Evolutionary conservation across 495 filamentous ascomycete genomes (phyloP).

Genomic region (Aspergillus incahuasiensis): DNA sequence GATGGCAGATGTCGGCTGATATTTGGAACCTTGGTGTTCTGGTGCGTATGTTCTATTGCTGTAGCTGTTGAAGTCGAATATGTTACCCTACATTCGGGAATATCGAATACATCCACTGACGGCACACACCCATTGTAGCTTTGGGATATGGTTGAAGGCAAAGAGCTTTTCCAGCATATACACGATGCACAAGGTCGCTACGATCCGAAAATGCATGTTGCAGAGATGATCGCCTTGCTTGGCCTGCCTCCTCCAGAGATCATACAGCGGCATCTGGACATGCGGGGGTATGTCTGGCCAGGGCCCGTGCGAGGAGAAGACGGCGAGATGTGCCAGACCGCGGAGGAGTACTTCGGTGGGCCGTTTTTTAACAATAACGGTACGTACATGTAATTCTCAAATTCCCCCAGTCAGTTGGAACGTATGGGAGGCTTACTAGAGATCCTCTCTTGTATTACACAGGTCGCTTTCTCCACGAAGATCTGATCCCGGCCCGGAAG

Average conservation of each 20-base stretch:
- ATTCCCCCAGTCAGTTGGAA: too few relatives aligned
- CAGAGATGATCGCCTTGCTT: conserved; percentile 44
- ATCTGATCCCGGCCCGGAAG: conserved; percentile 31
- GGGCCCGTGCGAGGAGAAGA: conserved; percentile 31
- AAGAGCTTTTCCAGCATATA: conserved; percentile 41
- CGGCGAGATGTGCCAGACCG: conserved; percentile 30
- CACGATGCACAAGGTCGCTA: conserved; percentile 28
- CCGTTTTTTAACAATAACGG: conserved; percentile 36
- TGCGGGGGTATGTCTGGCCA: conserved; percentile 33
- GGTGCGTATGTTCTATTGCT: conserved; percentile 28
- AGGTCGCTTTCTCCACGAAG: conserved; percentile 34
- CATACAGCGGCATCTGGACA: conserved; percentile 38
- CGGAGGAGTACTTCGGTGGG: conserved; percentile 34
- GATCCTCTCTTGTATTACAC: conserved; percentile 28
- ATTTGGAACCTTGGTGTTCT: conserved; percentile 48
- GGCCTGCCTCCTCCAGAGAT: conserved; percentile 42
- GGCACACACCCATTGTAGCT: conserved; percentile 25
- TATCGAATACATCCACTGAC: conserved; percentile 28
- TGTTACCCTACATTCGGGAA: too few relatives aligned
- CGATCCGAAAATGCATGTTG: conserved; percentile 38
- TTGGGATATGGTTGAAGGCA: conserved; percentile 48
- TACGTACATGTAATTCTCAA: conserved; percentile 32
- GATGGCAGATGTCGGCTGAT: conserved; percentile 39
- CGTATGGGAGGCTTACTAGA: too few relatives aligned
- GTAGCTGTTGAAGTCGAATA: conserved; percentile 12